Base-by-base conservation (phyloP, 257 asterid species). In the Gynochthodes officinalis region DNA sequence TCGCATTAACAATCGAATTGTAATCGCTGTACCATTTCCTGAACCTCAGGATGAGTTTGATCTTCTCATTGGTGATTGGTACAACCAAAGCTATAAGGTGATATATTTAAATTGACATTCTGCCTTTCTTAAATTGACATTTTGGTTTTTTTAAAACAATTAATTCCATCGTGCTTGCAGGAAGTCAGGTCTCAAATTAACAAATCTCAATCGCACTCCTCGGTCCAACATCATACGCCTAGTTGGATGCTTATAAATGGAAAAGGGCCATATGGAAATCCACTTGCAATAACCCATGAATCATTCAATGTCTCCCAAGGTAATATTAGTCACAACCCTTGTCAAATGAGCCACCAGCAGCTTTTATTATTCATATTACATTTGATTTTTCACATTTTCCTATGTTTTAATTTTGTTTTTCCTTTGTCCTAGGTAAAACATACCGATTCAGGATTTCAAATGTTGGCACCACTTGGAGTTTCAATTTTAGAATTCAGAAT, bases 11-110 rank as follows among this genome's bases (percentile, higher is more conserved):
- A 87, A 89, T 69, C 89, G 90, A 4, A 25, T 73, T 2, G 86
- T 83, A 1, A 86, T 88, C 33, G 65, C 48, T 1, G 81, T 88
- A 19, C 92, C 94, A 27, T 89, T 89, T 60, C 70, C 89, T 0
- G 81, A 83, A 75, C 94, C 92, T 4, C 86, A 86, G 55, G 87
- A 77, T 0, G 90, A 89, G 77, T 88, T 83, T 67, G 96, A 89
- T 78, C 88, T 89, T 54, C 94, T 90, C 30, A 77, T 90, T n/a
- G 95, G 97, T 12, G 97, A 88, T 73, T 90, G 97, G 97, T 83
- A 80, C 59, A 49, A 50, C 4, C 15, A 67, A 10, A 83, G 86
- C 44, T 90, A 73, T 33, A 81, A 83, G 93, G 96, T 88, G 7
- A 46, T 15, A 13, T 46, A n/a, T n/a, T n/a, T n/a, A n/a, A n/a